Conservation (phyloP, 2,329 filamentous ascomycete species). For the Cryphonectria parasitica region DNA sequence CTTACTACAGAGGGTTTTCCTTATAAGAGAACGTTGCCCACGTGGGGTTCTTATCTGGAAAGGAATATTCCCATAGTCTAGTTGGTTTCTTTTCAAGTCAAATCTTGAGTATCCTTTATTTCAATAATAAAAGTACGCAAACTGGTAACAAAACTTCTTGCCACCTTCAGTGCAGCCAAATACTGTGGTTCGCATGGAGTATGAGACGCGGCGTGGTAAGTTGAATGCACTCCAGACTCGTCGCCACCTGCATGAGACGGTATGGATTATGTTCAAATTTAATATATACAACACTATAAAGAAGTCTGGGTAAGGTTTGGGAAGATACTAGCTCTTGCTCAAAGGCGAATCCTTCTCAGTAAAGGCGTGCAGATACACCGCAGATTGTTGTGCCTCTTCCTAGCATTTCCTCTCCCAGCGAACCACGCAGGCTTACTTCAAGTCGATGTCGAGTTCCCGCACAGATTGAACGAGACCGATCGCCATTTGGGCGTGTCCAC, state of each 20-base stretch:
- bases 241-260: no score
- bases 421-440: not conserved
- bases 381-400: no score
- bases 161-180: no score
- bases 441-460: slow-evolving; percentile 18
- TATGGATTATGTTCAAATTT: no score
- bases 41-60: slow-evolving; percentile 56
- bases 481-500: slow-evolving; percentile 35
- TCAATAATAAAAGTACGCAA: no score
- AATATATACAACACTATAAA: not conserved
- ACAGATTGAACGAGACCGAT: slow-evolving; percentile 32
- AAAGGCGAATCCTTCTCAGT: no score
- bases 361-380: no score
- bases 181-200: no score
- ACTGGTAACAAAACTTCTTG: not conserved
- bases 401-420: not conserved
- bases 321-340: not conserved
- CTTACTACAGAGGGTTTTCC: slow-evolving; percentile 42
- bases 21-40: slow-evolving; percentile 53
- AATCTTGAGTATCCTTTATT: no score
- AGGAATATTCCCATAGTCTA: slow-evolving; percentile 46
- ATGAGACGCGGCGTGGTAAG: no score
- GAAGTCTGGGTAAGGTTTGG: not conserved
- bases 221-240: no score
- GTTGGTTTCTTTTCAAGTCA: no score